Conservation (phyloP, 2,329 filamentous ascomycete species). For the Colletotrichum sp. region DNA sequence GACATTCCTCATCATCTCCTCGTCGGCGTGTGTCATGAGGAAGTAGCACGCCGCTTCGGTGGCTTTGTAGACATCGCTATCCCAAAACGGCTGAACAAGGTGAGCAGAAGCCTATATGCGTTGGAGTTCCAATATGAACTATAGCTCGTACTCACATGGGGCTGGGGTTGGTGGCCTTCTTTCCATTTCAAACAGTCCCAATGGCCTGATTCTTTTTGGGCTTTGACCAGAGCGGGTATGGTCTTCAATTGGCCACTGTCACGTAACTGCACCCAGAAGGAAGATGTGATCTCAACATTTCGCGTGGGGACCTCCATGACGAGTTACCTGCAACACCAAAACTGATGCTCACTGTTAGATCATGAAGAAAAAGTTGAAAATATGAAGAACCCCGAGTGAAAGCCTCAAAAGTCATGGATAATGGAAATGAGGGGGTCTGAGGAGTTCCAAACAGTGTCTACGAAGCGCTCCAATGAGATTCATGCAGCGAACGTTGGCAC, state of each 20-base stretch:
- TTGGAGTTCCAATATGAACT: neutral
- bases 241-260: neutral
- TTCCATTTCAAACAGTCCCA: conserved; percentile 6
- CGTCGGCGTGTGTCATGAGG: neutral
- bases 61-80: conserved; percentile 5
- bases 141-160: neutral
- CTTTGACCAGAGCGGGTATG: neutral
- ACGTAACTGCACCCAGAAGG: neutral
- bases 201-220: neutral
- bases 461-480: neutral
- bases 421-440: neutral
- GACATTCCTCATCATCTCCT: neutral
- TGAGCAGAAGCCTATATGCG: neutral
- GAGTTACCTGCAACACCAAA: neutral
- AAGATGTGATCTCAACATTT: neutral
- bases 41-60: conserved; percentile 6
- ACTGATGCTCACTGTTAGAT: neutral
- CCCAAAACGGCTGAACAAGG: neutral
- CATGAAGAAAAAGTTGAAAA: neutral
- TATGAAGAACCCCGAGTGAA: neutral
- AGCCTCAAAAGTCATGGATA: neutral
- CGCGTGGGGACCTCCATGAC: neutral
- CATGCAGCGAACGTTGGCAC: neutral
- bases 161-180: neutral
- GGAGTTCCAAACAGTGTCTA: neutral